Percentiles rank a stretch among this genome's conserved stretches.
Conservation (phyloP, 768 basidiomycete genomes). For the Pleurotus pulmonarius region DNA sequence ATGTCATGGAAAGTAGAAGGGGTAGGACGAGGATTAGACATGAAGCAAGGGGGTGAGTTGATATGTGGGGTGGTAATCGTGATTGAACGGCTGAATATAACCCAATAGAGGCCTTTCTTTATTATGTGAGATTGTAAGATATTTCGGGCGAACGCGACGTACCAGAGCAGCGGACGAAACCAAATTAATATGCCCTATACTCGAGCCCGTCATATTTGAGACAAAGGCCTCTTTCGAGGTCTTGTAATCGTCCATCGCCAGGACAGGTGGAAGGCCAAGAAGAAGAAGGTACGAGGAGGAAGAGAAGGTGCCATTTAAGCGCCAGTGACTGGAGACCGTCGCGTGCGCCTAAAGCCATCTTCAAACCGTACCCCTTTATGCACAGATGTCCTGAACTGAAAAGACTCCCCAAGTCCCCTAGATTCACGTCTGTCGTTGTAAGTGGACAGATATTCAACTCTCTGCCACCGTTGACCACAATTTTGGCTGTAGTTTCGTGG, state of each 20-base stretch:
- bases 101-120: conserved; percentile 60
- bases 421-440: conserved; percentile 32
- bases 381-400: conserved; percentile 26
- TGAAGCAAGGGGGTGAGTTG: conserved; percentile 42
- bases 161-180: conserved; percentile 60
- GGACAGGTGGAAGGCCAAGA: neutral
- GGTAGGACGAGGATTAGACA: conserved; percentile 71
- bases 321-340: too few species aligned
- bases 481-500: conserved; percentile 29
- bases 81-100: conserved; percentile 61
- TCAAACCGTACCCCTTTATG: conserved; percentile 2
- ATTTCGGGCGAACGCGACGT: neutral
- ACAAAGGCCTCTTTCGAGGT: conserved; percentile 73
- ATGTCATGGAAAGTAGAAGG: conserved; percentile 77
- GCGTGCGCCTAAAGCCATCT: too few species aligned
- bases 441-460: conserved; percentile 5
- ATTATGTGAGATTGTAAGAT: neutral
- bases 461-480: neutral
- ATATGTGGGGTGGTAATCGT: conserved; percentile 35
- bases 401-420: conserved; percentile 26
- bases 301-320: neutral
- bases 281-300: neutral
- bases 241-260: conserved; percentile 44
- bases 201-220: conserved; percentile 58
- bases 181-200: conserved; percentile 58